Conservation (phyloP, 805 yeast genomes). For the Candida pseudoglaebosa region DNA sequence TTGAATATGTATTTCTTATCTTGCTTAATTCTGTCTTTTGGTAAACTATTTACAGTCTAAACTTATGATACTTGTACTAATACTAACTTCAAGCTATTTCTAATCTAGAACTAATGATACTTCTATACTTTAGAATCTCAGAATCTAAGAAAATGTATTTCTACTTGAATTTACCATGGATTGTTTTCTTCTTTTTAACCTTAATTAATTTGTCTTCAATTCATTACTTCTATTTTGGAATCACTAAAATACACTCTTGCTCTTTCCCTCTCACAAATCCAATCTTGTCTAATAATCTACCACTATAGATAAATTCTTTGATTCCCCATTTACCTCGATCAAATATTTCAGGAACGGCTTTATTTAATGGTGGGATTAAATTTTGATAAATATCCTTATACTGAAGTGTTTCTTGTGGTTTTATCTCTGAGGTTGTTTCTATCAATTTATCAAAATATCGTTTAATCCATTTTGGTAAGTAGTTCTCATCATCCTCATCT, state of each 20-base stretch:
- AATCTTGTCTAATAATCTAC: slow-evolving; percentile 47
- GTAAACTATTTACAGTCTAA: too few species aligned
- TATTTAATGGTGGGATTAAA: slow-evolving; percentile 45
- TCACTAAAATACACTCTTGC: slow-evolving; percentile 40
- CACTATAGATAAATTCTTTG: slow-evolving; percentile 46
- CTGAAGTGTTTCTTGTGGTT: slow-evolving; percentile 52
- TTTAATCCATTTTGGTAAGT: slow-evolving; percentile 51
- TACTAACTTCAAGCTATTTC: too few species aligned
- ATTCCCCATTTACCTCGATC: slow-evolving; percentile 48
- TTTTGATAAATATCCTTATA: slow-evolving; percentile 51
- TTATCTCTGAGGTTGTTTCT: slow-evolving; percentile 32
- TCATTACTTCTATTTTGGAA: slow-evolving; percentile 5
- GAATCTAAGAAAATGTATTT: too few species aligned
- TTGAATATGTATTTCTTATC: too few species aligned
- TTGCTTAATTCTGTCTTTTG: too few species aligned
- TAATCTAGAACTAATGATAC: too few species aligned
- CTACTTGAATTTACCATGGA: too few species aligned
- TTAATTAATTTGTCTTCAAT: neutral
- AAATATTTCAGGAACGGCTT: slow-evolving; percentile 56
- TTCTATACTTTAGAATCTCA: too few species aligned
- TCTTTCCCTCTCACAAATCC: slow-evolving; percentile 46
- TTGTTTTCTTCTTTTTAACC: too few species aligned
- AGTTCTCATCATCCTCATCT: slow-evolving; percentile 26
- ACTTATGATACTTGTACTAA: too few species aligned
- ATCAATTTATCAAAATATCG: slow-evolving; percentile 34